Evolutionary conservation across 768 basidiomycete species (phyloP), one percentile per base, ranked within the genome.

Genomic region (Omphalotus guepiniiformis): DNA sequence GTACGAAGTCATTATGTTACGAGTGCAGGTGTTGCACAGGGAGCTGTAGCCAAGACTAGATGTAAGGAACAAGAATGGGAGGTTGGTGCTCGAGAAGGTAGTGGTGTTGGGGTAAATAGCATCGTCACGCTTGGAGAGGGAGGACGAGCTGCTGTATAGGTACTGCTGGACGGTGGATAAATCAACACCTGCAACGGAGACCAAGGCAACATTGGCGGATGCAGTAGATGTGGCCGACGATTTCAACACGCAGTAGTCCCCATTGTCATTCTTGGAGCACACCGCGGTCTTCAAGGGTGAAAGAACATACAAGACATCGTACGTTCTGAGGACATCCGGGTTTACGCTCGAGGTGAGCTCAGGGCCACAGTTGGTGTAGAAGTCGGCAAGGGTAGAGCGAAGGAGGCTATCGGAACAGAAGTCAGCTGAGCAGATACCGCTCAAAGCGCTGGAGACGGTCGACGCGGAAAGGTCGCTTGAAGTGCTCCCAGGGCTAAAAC

Each of bases 1-100:
- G 76, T 89, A 99, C 7, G 81, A 55, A 2, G 80, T 78, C 54
- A 98, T 61, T 60, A 93, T 70, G 53, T 76, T 76, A 62, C 86
- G 80, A 11, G 89, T 82, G 82, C 95, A 98, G 12, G 82, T 55
- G 2, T 75, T 82, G 82, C 95, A 97, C 36, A 96, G 83, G 19
- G 65, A 43, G 22, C 63, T 55, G n/a, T 71, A 63, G 22, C 74
- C 29, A 59, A 78, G 66, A 51, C 57, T 52, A 37, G 85, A 71
- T 23, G 73, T 62, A 59, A 88, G 75, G 82, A 88, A 82, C 54
- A 97, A 72, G 86, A 90, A 96, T 28, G 80, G 71, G 46, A 96
- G 65, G 72, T 86, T 89, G 59, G 76, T 76, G 38, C 67, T 54
- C 37, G 56, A 51, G 67, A 74, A 85, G 8, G 76, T 75, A 8